Percentiles rank a stretch among this genome's conserved stretches.
Conservation (phyloP, 345 rosid genomes). For the Gossypium herbaceum region DNA sequence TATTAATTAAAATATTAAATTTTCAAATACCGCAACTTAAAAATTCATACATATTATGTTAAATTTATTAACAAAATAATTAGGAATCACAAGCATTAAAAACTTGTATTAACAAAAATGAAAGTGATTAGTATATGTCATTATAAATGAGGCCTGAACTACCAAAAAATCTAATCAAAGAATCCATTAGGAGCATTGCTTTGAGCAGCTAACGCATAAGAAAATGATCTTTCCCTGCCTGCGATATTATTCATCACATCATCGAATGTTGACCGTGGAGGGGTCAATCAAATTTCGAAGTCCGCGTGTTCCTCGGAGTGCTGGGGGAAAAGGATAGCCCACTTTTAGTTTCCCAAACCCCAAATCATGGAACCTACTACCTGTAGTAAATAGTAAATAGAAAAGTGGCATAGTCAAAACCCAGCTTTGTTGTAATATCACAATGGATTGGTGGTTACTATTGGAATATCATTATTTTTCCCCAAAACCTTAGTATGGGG, state of each 20-base stretch:
- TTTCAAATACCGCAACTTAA: accelerated
- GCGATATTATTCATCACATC: background rate
- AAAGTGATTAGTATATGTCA: no score
- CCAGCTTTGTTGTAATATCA: background rate
- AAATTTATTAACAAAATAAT: no score
- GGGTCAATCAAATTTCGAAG: background rate
- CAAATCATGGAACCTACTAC: background rate
- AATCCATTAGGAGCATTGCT: background rate
- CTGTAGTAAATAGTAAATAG: background rate
- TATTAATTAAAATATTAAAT: no score
- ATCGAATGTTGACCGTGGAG: background rate
- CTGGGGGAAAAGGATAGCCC: background rate
- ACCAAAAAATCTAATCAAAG: background rate
- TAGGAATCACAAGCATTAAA: no score
- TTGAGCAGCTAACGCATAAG: background rate
- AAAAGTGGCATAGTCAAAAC: background rate
- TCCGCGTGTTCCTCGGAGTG: background rate
- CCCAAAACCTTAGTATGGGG: background rate
- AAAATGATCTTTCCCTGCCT: background rate
- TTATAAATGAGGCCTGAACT: background rate
- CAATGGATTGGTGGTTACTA: background rate
- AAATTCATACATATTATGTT: no score
- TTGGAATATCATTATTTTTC: background rate
- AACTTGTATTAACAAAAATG: no score
- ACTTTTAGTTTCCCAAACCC: background rate